These are phyloP conservation scores for Sphaerobolus stellatus DNA, from an alignment of 1,284 basidiomycete species.

Conservation along the genomic window DNA sequence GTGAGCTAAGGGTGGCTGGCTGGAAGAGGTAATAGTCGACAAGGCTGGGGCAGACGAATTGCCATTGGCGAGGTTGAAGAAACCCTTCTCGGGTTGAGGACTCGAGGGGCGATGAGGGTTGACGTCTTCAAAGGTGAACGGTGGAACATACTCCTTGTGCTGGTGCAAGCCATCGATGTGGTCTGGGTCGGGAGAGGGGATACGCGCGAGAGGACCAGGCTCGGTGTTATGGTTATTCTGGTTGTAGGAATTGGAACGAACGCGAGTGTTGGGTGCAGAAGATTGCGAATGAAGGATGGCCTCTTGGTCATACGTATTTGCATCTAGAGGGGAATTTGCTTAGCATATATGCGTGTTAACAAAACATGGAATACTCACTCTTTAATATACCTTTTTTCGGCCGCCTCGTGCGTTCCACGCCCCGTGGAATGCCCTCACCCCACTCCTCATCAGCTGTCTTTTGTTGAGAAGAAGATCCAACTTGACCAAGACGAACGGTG, in stretches of 20 bases:
- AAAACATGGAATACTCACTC: constrained; percentile 48
- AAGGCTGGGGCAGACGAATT: constrained; percentile 89
- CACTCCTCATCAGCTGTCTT: constrained; percentile 65
- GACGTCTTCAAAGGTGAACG: constrained; percentile 58
- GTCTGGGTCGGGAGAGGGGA: constrained; percentile 79
- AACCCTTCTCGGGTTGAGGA: constrained; percentile 13
- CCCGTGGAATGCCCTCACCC: constrained; percentile 68
- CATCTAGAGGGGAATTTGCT: constrained; percentile 44
- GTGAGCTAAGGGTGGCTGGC: constrained; percentile 52
- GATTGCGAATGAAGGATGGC: constrained; percentile 41
- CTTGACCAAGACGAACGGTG: constrained; percentile 8
- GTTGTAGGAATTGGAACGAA: constrained; percentile 80
- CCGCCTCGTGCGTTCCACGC: constrained; percentile 57
- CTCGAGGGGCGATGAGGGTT: constrained; percentile 19
- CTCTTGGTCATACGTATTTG: constrained; percentile 62
- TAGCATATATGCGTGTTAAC: constrained; percentile 23
- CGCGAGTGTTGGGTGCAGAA: constrained; percentile 39
- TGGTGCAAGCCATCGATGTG: constrained; percentile 80
- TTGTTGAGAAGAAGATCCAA: constrained; percentile 35
- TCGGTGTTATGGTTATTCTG: constrained; percentile 49
- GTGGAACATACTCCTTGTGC: constrained; percentile 46
- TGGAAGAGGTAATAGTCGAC: constrained; percentile 51
- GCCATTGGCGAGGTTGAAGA: constrained; percentile 65
- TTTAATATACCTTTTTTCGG: constrained; percentile 90
- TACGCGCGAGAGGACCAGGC: constrained; percentile 71